Percentiles rank a stretch among this genome's conserved stretches.
These are phyloP conservation scores for Bremia lactucae DNA, from an alignment of 352 stramenopile genomes.

Conservation along the genomic window DNA sequence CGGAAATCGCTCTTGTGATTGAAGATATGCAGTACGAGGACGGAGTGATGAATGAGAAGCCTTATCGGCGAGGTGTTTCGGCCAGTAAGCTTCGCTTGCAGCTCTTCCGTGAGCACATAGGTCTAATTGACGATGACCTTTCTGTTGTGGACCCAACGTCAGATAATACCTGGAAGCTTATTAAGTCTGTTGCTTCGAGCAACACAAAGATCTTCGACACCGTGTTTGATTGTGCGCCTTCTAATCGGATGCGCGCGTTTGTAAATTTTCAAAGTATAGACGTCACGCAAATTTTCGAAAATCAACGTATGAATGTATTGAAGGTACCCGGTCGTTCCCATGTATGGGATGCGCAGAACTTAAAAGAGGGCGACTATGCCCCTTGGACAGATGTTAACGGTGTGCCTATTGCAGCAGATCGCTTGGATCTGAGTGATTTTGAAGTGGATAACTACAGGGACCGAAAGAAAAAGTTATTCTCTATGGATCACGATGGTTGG, in stretches of 20 bases:
- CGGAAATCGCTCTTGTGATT: constrained; percentile 77
- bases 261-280: constrained; percentile 65
- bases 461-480: constrained; percentile 72
- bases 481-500: constrained; percentile 82
- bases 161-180: constrained; percentile 54
- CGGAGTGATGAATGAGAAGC: constrained; percentile 61
- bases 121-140: constrained; percentile 45
- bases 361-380: constrained; percentile 76
- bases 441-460: constrained; percentile 71
- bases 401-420: constrained; percentile 65
- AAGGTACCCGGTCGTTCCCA: constrained; percentile 49
- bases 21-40: constrained; percentile 78
- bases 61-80: constrained; percentile 47
- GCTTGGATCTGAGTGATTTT: constrained; percentile 68
- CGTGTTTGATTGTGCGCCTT: constrained; percentile 79
- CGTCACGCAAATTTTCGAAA: constrained; percentile 81
- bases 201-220: constrained; percentile 77
- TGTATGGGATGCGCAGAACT: constrained; percentile 61
- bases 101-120: constrained; percentile 76
- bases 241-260: constrained; percentile 72
- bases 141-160: constrained; percentile 43
- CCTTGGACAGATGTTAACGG: constrained; percentile 83
- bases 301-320: constrained; percentile 78
- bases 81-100: constrained; percentile 63
- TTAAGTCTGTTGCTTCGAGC: constrained; percentile 36